Evolutionary conservation across 257 asterid genomes (phyloP), one percentile per base, ranked within the genome.

Genomic region (Nyctanthes arbortristis): DNA sequence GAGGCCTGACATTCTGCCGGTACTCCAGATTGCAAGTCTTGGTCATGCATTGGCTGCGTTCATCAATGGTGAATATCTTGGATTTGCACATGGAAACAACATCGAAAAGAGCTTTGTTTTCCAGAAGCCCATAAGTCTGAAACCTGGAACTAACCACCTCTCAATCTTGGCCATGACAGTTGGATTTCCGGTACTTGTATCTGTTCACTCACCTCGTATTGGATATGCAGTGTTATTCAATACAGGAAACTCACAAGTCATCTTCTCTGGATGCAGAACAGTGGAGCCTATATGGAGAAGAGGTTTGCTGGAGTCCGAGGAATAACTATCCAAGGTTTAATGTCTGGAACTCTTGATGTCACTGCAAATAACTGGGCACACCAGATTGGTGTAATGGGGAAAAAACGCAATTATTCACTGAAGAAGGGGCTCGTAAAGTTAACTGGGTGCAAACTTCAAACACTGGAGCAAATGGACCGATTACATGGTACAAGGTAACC

Each of bases 251-350:
- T 18, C 30, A 59, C 8, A 20, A 35, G 20, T 25, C 14, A 16
- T 54, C 24, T 1, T 45, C 34, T 3, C 8, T 6, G 28, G 65
- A 6, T 79, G 18, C 58, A 93, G 99, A 94, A 94, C 71, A 94
- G 99, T 47, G 99, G 99, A 65, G 99, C 97, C 12, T 89, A 75
- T 75, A 94, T 94, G 99, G 99, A 94, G 78, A 94, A 54, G 85
- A 81, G 99, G 69, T 91, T 82, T 72, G 97, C 97, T 1, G 99
- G 99, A 62, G 96, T 97, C 0, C 70, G 82, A 84, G 89, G 77
- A 8, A 63, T 94, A 54, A 77, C 86, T 7, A 61, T 94, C 37
- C 93, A 88, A 65, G 99, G 99, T 14, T 71, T 91, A 66, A 89
- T 91, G 96, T 62, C 93, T 29, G 99, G 99, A 63, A 94, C 90